Evolutionary conservation across 192 early-diverging fungal genomes (phyloP), one percentile per base, ranked within the genome.

Genomic region (Coemansia sp.): DNA sequence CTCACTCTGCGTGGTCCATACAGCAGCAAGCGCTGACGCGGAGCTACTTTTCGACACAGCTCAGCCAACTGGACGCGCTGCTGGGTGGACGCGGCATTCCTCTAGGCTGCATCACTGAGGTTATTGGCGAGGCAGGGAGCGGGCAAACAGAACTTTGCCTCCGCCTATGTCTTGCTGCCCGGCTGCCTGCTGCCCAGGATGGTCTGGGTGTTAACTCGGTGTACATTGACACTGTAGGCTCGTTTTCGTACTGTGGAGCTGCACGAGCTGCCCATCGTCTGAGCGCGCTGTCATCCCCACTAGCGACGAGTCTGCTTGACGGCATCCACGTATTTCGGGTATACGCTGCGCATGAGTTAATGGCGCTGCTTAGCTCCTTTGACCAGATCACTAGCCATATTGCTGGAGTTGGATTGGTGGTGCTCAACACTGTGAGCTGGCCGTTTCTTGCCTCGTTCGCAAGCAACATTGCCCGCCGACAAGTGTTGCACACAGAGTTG

Each of bases 371-470:
- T 34, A 21, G 15, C 12, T 51, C 60, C 41, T 70, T 78, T 44
- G 71, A 70, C 17, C 31, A 63, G 25, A 50, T 77, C 14, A 41
- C 23, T n/a, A 15, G 42, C 48, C 17, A 14, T 32, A 44, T n/a
- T 62, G 41, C 59, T 50, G 37, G 31, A 17, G 14, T 72, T 21
- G 70, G 76, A 5, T 34, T 78, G 27, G 59, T 78, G 38, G 64
- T 70, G 4, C 27, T 78, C 41, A 73, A 78, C 42, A 72, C 67
- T 1, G 58, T 78, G 44, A 78, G 70, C 71, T 78, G 76, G 76
- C 76, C 76, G 42, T 73, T 73, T 53, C 31, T 78, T 42, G 76
- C 64, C 25, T 73, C 76, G 59, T 69, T 73, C 32, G 51, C 76
- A 6, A 58, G 69, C 51, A 69, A 63, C 25, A 29, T 78, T 4